Conservation (phyloP, 2,329 filamentous ascomycete genomes). For the Diaporthe sp. region DNA sequence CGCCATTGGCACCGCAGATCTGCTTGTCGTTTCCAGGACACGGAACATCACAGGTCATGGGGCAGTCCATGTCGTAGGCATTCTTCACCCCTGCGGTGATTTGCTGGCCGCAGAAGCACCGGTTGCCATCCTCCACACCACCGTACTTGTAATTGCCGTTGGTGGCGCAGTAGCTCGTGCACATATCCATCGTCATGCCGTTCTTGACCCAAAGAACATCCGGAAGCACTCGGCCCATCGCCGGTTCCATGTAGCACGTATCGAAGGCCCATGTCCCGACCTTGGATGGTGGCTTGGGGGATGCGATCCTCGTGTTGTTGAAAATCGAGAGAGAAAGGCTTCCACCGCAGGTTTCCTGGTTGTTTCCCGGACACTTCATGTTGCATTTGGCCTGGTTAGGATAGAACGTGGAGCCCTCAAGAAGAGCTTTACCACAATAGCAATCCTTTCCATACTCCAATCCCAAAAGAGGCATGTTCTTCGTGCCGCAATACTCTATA, state of each 20-base stretch:
- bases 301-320: not conserved
- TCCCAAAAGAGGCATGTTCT: slow-evolving; percentile 1
- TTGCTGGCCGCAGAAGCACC: slow-evolving; percentile 44
- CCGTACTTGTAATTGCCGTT: slow-evolving; percentile 38
- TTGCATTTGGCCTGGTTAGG: slow-evolving; percentile 1
- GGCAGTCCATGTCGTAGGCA: slow-evolving; percentile 55
- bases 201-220: slow-evolving; percentile 23
- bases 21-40: slow-evolving; percentile 8
- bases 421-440: slow-evolving; percentile 4
- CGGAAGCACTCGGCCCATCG: not conserved
- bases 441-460: slow-evolving; percentile 4
- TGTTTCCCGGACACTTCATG: not conserved
- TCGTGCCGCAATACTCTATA: not conserved
- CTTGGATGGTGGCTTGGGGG: not conserved
- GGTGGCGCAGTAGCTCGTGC: slow-evolving; percentile 37
- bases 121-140: slow-evolving; percentile 42
- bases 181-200: slow-evolving; percentile 41
- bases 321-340: slow-evolving; percentile 13
- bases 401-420: not conserved
- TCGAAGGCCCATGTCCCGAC: slow-evolving; percentile 9
- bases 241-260: not conserved
- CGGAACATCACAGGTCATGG: slow-evolving; percentile 49
- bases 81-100: slow-evolving; percentile 44
- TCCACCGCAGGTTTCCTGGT: not conserved
- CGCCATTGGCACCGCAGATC: slow-evolving; percentile 4